phyloP scores from a whole-genome alignment of 2,329 filamentous ascomycete species.

The Colletotrichum horii region DNA sequence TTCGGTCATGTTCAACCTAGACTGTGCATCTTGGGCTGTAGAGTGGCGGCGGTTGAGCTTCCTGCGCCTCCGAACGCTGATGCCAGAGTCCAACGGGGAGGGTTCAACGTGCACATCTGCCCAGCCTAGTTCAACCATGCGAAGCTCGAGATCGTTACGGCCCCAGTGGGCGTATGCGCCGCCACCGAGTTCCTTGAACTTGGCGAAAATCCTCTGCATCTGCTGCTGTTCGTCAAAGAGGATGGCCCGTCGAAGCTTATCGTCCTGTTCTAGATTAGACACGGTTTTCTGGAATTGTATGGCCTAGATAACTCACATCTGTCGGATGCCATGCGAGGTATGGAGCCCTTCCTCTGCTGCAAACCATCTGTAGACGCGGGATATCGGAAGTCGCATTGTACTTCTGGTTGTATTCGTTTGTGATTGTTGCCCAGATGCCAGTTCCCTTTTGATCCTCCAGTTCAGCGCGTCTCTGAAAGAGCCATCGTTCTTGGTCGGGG shows the following conservation, averaged over 20 bases:
- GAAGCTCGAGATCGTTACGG: conserved; percentile 53
- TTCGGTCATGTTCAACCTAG: conserved; percentile 10
- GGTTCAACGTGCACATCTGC: conserved; percentile 44
- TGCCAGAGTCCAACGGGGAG: conserved; percentile 37
- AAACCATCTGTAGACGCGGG: conserved; percentile 62
- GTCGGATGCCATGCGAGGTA: conserved; percentile 51
- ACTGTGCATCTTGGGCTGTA: conserved; percentile 10
- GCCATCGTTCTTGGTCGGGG: conserved; percentile 51
- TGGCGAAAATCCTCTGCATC: conserved; percentile 45
- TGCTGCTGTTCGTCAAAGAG: not conserved
- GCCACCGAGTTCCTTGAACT: conserved; percentile 56
- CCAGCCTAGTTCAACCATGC: conserved; percentile 51
- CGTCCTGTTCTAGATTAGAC: conserved; percentile 42
- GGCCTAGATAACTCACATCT: conserved; percentile 48
- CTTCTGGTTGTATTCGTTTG: conserved; percentile 41
- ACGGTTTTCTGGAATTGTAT: not conserved
- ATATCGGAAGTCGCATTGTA: conserved; percentile 46
- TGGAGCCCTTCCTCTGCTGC: conserved; percentile 54
- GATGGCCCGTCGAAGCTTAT: conserved; percentile 29
- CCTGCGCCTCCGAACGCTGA: conserved; percentile 43
- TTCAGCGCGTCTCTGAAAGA: conserved; percentile 54
- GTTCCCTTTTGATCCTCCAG: conserved; percentile 51
- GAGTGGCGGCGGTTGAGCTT: conserved; percentile 35
- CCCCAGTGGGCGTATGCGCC: conserved; percentile 55
- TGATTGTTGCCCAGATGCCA: conserved; percentile 64